Conservation (phyloP, 2,329 filamentous ascomycete species). For the Botrytis fragariae region DNA sequence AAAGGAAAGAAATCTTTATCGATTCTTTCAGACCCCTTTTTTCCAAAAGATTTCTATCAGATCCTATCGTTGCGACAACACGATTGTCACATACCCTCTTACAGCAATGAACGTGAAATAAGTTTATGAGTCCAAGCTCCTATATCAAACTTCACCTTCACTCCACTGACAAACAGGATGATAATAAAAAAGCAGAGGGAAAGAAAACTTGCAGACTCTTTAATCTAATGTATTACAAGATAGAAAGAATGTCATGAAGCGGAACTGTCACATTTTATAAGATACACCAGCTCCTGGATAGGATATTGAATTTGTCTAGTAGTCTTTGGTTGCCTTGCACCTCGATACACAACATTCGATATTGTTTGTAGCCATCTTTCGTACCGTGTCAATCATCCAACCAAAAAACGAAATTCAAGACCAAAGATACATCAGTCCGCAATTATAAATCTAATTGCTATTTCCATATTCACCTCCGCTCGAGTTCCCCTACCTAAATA, state of each 20-base stretch:
- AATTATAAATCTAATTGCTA: not conserved
- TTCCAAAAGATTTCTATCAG: not conserved
- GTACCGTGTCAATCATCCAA: not conserved
- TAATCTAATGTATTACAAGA: not conserved
- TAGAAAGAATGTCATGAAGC: not conserved
- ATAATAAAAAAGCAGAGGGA: not conserved
- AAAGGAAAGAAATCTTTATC: not conserved
- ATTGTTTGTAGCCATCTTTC: not conserved
- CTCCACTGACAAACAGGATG: not conserved
- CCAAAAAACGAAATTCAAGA: not conserved
- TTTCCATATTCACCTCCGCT: not conserved
- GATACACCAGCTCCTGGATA: not conserved
- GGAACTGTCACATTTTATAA: not conserved
- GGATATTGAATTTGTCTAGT: not conserved
- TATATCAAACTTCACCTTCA: not conserved
- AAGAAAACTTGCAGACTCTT: not conserved
- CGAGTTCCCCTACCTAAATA: not conserved
- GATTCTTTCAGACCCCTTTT: not conserved
- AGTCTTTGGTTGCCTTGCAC: not conserved
- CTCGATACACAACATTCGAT: conserved; percentile 8
- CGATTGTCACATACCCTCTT: not conserved
- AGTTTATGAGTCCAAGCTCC: not conserved
- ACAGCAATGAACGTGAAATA: not conserved
- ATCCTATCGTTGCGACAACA: not conserved
- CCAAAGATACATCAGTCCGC: not conserved